Conservation (phyloP, 2,329 filamentous ascomycete species). For the Colletotrichum orchidophilum region DNA sequence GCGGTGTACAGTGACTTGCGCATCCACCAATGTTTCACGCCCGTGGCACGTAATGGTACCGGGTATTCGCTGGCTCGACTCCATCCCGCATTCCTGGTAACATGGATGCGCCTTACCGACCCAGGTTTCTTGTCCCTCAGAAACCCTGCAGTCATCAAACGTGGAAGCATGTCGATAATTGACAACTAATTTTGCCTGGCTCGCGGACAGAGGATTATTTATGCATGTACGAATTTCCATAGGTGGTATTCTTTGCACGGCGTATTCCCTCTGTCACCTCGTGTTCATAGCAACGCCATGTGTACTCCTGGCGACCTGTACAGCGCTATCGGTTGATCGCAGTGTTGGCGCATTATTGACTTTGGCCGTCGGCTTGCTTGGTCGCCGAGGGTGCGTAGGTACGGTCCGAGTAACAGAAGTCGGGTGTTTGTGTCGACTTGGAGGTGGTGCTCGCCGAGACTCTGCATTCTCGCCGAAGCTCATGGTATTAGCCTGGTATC, state of each 20-base stretch:
- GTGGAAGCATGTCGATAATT: conserved; percentile 21
- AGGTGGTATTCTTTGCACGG: neutral
- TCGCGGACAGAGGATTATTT: neutral
- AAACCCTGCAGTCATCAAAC: conserved; percentile 29
- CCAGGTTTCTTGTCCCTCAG: conserved; percentile 6
- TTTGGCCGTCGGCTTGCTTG: neutral
- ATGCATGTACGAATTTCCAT: neutral
- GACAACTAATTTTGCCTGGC: conserved; percentile 5
- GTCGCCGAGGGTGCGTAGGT: neutral
- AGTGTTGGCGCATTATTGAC: neutral
- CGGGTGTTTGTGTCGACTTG: neutral
- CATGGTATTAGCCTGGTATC: neutral
- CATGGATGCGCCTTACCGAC: conserved; percentile 21
- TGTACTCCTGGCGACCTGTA: neutral
- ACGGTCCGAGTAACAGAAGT: neutral
- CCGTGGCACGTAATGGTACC: conserved; percentile 13
- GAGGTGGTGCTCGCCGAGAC: neutral
- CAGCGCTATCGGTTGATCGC: neutral
- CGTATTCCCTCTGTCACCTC: neutral
- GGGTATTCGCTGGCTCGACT: neutral
- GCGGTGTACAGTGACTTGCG: conserved; percentile 14
- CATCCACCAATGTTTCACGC: conserved; percentile 23
- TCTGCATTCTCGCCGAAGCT: neutral
- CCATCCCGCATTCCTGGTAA: conserved; percentile 25
- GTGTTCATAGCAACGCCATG: neutral